These are phyloP conservation scores for Didymella glomerata DNA, from an alignment of 2,329 filamentous ascomycete species.

Conservation along the genomic window DNA sequence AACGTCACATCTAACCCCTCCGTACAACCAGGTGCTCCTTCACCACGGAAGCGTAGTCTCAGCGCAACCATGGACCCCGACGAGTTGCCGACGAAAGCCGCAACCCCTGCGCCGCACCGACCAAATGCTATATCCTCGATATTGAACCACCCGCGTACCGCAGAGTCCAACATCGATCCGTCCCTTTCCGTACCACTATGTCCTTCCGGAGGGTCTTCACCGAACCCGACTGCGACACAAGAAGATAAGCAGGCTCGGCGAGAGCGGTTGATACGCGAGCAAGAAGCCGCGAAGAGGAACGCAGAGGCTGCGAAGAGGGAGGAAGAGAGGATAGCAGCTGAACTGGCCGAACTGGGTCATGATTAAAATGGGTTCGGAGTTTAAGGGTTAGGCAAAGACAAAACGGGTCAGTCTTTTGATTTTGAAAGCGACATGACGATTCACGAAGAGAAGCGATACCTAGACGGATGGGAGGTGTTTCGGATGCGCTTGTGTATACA, in stretches of 20 bases:
- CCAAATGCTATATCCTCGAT: conserved; percentile 48
- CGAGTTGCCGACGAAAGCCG: conserved; percentile 29
- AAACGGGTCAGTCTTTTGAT: conserved; percentile 8
- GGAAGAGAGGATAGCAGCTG: conserved; percentile 38
- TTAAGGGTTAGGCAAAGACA: conserved; percentile 6
- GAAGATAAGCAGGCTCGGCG: conserved; percentile 44
- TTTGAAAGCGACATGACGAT: conserved; percentile 11
- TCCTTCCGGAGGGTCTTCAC: conserved; percentile 31
- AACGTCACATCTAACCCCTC: conserved; percentile 29
- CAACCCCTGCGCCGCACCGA: conserved; percentile 41
- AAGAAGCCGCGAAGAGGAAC: conserved; percentile 44
- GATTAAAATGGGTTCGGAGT: conserved; percentile 27
- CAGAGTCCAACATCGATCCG: conserved; percentile 46
- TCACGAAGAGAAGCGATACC: conserved; percentile 21
- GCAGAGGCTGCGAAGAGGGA: conserved; percentile 44
- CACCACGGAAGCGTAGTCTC: conserved; percentile 49
- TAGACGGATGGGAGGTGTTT: conserved; percentile 7
- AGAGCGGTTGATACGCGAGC: conserved; percentile 43
- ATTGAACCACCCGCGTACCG: conserved; percentile 39
- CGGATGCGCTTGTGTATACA: background rate
- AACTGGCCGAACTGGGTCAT: conserved; percentile 45
- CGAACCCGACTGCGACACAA: conserved; percentile 27
- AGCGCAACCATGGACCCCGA: conserved; percentile 44
- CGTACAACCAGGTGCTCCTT: conserved; percentile 32
- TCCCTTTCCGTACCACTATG: conserved; percentile 37